phyloP scores from a whole-genome alignment of 805 yeast species.

The Sugiyamaella boreocaroliniensis region DNA sequence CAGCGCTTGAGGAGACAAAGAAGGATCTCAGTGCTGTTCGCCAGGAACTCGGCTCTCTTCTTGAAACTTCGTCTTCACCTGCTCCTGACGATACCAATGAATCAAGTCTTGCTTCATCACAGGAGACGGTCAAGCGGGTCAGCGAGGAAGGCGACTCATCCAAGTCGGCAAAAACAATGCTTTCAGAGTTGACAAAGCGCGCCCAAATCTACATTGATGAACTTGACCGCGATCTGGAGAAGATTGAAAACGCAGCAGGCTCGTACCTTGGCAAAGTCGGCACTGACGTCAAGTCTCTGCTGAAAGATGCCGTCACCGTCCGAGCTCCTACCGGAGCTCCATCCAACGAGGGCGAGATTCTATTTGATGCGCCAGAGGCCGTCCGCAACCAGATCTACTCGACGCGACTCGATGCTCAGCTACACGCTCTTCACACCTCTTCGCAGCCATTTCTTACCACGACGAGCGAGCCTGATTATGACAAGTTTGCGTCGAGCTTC shows the following conservation, averaged over 20 bases:
- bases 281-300: constrained; percentile 37
- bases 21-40: constrained; percentile 23
- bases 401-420: constrained; percentile 57
- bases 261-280: constrained; percentile 52
- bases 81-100: neutral
- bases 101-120: constrained; percentile 6
- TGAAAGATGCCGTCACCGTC: constrained; percentile 37
- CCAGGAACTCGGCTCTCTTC: constrained; percentile 2
- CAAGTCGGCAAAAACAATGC: constrained; percentile 17
- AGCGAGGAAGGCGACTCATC: neutral
- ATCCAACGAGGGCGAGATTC: constrained; percentile 28
- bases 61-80: neutral
- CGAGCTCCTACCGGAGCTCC: constrained; percentile 25
- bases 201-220: constrained; percentile 64
- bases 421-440: constrained; percentile 48
- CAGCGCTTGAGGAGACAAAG: constrained; percentile 23
- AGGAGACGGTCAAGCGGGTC: constrained; percentile 9
- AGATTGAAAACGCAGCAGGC: constrained; percentile 63
- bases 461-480: constrained; percentile 31
- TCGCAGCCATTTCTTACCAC: constrained; percentile 38
- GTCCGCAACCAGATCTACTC: constrained; percentile 35
- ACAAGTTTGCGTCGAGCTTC: constrained; percentile 34
- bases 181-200: constrained; percentile 30
- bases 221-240: constrained; percentile 67
- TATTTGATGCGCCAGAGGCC: constrained; percentile 41